phyloP scores from a whole-genome alignment of 345 rosid genomes.

The Gossypium thurberi region DNA sequence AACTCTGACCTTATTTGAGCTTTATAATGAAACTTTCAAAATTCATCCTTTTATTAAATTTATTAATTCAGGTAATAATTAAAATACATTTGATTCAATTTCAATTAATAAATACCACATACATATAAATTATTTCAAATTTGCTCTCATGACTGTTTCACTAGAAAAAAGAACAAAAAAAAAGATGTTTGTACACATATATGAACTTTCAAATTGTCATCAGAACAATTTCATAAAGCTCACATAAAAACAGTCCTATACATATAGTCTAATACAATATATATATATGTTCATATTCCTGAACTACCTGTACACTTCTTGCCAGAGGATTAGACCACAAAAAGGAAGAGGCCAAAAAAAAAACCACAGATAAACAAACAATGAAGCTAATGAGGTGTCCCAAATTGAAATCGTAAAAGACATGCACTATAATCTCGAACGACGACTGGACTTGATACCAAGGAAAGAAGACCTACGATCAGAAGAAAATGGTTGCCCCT shows the following conservation, averaged over 20 bases:
- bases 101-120: too few relatives aligned
- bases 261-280: not conserved
- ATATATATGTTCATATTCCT: not conserved
- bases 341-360: not conserved
- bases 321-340: conserved; percentile 14
- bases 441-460: conserved; percentile 42
- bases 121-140: too few relatives aligned
- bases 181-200: too few relatives aligned
- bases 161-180: too few relatives aligned
- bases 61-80: too few relatives aligned
- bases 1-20: too few relatives aligned
- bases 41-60: too few relatives aligned
- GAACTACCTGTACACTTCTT: conserved; percentile 19
- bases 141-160: too few relatives aligned
- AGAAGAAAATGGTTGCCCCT: conserved; percentile 62
- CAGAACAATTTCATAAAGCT: not conserved
- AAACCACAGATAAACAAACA: not conserved
- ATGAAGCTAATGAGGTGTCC: not conserved
- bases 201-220: too few relatives aligned
- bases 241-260: not conserved
- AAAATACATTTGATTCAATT: too few relatives aligned
- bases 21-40: too few relatives aligned
- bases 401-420: not conserved
- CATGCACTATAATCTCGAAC: conserved; percentile 50
- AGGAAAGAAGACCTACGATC: conserved; percentile 41